These are phyloP conservation scores for Wickerhamomyces chambardii DNA, from an alignment of 805 yeast genomes.

Conservation along the genomic window DNA sequence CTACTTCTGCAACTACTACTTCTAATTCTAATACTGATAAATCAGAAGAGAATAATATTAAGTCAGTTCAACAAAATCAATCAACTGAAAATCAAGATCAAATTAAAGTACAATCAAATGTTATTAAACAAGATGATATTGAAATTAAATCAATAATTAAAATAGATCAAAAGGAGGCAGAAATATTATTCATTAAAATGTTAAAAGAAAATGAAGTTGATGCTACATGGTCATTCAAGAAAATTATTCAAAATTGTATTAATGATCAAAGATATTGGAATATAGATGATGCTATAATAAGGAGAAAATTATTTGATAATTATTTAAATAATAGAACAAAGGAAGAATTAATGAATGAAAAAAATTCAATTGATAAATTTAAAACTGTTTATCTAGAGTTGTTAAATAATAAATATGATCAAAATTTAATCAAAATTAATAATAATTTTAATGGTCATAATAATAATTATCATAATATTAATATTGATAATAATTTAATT, in stretches of 20 bases:
- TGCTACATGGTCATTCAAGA: conserved; percentile 66
- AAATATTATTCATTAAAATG: conserved; percentile 39
- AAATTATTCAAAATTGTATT: conserved; percentile 50
- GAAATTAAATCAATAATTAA: conserved; percentile 10
- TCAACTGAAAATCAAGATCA: too few relatives aligned
- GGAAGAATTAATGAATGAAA: conserved; percentile 43
- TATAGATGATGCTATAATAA: conserved; percentile 47
- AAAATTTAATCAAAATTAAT: conserved; percentile 26
- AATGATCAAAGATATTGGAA: conserved; percentile 61
- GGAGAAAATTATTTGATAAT: conserved; percentile 57
- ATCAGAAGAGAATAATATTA: too few relatives aligned
- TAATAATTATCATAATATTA: too few relatives aligned
- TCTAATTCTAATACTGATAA: too few relatives aligned
- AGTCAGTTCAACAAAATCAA: too few relatives aligned
- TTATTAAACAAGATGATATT: too few relatives aligned
- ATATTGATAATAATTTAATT: conserved; percentile 50
- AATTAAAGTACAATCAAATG: too few relatives aligned
- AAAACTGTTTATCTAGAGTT: conserved; percentile 42
- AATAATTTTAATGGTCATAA: too few relatives aligned
- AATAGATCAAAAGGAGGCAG: conserved; percentile 24
- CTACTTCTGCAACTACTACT: too few relatives aligned
- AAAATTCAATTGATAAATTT: conserved; percentile 44
- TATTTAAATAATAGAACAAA: conserved; percentile 43
- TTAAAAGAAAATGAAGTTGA: conserved; percentile 50
- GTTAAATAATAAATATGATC: conserved; percentile 29